Evolutionary conservation across 1,139 yeast species (phyloP), one percentile per base, ranked within the genome.

Genomic region (Nakaseomyces kungkrabaensis): DNA sequence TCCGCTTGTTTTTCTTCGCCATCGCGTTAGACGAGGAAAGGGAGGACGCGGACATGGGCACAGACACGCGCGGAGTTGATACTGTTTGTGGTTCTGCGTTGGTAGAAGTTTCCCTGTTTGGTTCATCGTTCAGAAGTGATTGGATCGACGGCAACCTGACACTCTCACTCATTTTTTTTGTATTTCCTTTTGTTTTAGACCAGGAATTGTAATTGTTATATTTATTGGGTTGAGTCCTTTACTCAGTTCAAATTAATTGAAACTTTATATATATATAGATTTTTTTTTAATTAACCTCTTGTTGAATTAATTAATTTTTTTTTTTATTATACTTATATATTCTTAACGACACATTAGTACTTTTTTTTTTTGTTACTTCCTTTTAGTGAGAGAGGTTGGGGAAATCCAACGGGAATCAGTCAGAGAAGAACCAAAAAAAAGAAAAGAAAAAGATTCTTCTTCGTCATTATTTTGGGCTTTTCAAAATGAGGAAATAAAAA

Each of bases 1-100:
- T 78, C 38, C 56, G 22, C 44, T 41, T 41, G 44, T 38, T 38
- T 11, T 24, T 25, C 42, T 38, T 38, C 42, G 42, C 13, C 42
- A 38, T 38, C 42, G 38, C 38, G 10, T 17, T 17, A 4, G 38
- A 36, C 38, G 38, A 36, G 5, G 25, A 5, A 17, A 25, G 7
- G 1, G 25, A 17, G n/a, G 37, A 11, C 17, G 13, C 17, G n/a
- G 17, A 8, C 11, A 6, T 34, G 17, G 37, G 13, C 13, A 17
- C 25, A 10, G 38, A 10, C 25, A 8, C 5, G 25, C 24, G 25
- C 5, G 38, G 9, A 4, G 25, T 17, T 36, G 38, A 6, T 5
- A 4, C 4, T 36, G 38, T 17, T 8, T 2, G 1, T 17, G 36
- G 1, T 10, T 9, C 5, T 33, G 36, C 22, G 3, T 1, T 2